Evolutionary conservation across 192 early-diverging fungal species (phyloP).

Genomic region (Powellomyces hirtus): DNA sequence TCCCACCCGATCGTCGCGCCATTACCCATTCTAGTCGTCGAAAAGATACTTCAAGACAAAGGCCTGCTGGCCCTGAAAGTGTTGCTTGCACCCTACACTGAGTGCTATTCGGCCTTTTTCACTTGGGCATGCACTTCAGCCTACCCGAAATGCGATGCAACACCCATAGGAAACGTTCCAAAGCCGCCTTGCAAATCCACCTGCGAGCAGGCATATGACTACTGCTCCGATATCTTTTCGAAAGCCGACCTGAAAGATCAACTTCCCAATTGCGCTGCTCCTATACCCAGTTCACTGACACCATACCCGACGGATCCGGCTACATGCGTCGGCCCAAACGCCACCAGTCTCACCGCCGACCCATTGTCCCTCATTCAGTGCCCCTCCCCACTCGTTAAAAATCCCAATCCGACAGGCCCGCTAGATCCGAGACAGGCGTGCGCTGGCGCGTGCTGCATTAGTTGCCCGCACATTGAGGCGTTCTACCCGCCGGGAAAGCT

Average conservation of each 20-base stretch:
- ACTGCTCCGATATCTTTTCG: not conserved
- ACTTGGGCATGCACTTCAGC: slow-evolving; percentile 1
- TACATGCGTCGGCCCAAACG: not conserved
- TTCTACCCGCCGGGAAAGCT: slow-evolving; percentile 9
- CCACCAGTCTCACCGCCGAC: not conserved
- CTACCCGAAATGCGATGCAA: slow-evolving; percentile 9
- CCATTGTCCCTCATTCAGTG: not conserved
- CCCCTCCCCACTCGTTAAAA: not conserved
- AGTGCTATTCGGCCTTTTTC: slow-evolving; percentile 8
- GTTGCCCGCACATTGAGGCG: not conserved
- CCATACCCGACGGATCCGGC: not conserved
- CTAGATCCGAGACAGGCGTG: not conserved
- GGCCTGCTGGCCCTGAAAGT: not conserved
- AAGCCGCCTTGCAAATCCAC: not conserved
- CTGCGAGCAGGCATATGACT: not conserved
- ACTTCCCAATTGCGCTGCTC: not conserved
- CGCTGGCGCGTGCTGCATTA: slow-evolving; percentile 12
- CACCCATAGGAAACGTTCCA: not conserved
- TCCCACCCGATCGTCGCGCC: not conserved
- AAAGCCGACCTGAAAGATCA: not conserved
- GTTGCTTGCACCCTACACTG: not conserved
- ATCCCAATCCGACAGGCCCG: not conserved
- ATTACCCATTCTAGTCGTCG: not conserved
- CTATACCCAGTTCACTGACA: not conserved
- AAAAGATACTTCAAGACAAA: not conserved